Evolutionary conservation across 495 filamentous ascomycete genomes (phyloP).

Genomic region (Aspergillus avenaceus): DNA sequence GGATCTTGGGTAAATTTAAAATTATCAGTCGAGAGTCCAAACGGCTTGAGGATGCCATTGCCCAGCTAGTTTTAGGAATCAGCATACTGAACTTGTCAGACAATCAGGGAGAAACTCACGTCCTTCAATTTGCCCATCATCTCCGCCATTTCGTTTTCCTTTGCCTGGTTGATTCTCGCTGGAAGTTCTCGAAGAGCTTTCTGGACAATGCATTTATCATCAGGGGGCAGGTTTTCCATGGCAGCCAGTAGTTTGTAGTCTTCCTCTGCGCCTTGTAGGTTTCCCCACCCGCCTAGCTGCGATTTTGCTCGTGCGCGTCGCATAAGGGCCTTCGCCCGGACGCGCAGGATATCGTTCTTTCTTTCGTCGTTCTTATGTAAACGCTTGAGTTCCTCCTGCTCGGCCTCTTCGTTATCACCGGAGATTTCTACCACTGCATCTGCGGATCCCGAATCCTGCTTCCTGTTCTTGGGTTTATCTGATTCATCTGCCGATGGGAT

Average conservation of each 20-base stretch:
- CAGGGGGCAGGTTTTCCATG: constrained; percentile 54
- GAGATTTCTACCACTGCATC: constrained; percentile 47
- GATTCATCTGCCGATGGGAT: constrained; percentile 28
- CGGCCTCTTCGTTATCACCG: constrained; percentile 55
- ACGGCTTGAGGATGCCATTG: constrained; percentile 87
- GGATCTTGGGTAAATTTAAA: constrained; percentile 93
- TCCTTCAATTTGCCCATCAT: constrained; percentile 97
- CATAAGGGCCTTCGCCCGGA: constrained; percentile 80
- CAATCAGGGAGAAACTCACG: constrained; percentile 41
- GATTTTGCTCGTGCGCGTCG: constrained; percentile 73
- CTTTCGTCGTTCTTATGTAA: constrained; percentile 47
- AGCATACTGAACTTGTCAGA: not conserved
- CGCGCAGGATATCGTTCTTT: constrained; percentile 64
- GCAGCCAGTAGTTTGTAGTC: constrained; percentile 60
- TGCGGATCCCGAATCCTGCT: constrained; percentile 13
- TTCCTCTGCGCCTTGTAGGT: constrained; percentile 75
- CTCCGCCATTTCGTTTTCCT: constrained; percentile 82
- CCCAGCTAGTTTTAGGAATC: constrained; percentile 54
- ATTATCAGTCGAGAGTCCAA: constrained; percentile 86
- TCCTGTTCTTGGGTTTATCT: constrained; percentile 15
- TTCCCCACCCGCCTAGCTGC: constrained; percentile 72
- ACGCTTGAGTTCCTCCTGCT: constrained; percentile 52
- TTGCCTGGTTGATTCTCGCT: constrained; percentile 63
- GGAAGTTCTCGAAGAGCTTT: constrained; percentile 61
- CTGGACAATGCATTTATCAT: constrained; percentile 64